Evolutionary conservation across 805 yeast species (phyloP), one percentile per base, ranked within the genome.

Genomic region (Metschnikowia reukaufii): DNA sequence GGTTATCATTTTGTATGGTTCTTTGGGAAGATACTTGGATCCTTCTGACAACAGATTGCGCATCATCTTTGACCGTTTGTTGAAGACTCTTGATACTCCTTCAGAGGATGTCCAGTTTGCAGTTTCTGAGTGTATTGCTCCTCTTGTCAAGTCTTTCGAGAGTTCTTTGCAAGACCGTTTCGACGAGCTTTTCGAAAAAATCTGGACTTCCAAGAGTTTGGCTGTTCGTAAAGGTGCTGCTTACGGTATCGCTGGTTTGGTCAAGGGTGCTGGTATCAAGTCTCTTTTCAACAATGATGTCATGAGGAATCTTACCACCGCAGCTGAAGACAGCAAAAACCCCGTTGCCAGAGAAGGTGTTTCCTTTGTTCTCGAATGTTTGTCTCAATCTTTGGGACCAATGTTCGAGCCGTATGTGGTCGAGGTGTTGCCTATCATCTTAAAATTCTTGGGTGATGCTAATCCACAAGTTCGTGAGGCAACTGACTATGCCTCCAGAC

Each of bases 321-420:
- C 96, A 13, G 79, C 95, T 5, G 98, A 92, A 49, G 96, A 92
- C 58, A 87, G 85, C 65, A 86, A 82, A 63, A 84, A 84, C 54
- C 70, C 84, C 1, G 74, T 76, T 37, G 80, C 79, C 51, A 79
- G 98, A 58, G 96, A 91, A 65, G 88, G 96, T 52, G 97, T 89
- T 7, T 86, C 92, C 4, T 82, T 84, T 64, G 87, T 88, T 0
- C 84, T 92, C 57, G 96, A 89, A 62, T 86, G 95, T 44, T 69
- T 94, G 33, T 89, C 98, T 0, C 81, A 77, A 58, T 75, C 84
- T 18, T 70, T 92, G 44, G 94, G 91, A 12, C 76, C 82, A 39
- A 77, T 72, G 51, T 94, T 94, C 61, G 99, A 94, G 67, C 99
- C 99, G 1, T 94, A 91, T 59, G 96, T 89, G 29, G 79, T 92